These are phyloP conservation scores for Talaromyces rugulosus DNA, from an alignment of 2,329 filamentous ascomycete species.

Conservation along the genomic window DNA sequence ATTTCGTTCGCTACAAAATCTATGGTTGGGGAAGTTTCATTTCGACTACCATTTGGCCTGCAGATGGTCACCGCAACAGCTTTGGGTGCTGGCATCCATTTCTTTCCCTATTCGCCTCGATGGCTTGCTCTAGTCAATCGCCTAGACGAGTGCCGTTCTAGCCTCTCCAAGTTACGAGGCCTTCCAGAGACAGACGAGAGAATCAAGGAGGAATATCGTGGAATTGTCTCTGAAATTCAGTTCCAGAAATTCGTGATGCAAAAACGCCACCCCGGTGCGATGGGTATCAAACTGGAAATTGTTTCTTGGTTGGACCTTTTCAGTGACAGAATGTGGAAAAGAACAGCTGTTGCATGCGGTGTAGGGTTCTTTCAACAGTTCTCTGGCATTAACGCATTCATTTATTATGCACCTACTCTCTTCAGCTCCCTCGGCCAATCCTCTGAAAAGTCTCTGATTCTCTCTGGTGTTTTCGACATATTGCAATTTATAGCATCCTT, in stretches of 20 bases:
- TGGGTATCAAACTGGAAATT: not conserved
- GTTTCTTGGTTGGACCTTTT: not conserved
- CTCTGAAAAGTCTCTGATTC: not conserved
- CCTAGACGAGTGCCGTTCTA: conserved; percentile 35
- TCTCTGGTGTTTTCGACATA: not conserved
- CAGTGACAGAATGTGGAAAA: not conserved
- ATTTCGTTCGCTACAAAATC: not conserved
- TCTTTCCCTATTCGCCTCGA: conserved; percentile 42
- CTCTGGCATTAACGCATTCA: conserved; percentile 42
- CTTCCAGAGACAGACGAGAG: conserved; percentile 40
- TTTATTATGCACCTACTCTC: conserved; percentile 47
- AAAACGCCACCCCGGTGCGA: not conserved
- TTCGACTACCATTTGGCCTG: conserved; percentile 33
- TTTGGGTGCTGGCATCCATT: conserved; percentile 38
- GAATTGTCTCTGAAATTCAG: conserved; percentile 27
- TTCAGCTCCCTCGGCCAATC: not conserved
- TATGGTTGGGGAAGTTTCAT: not conserved
- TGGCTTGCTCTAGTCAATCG: conserved; percentile 37
- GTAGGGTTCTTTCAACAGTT: not conserved
- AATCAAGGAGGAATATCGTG: conserved; percentile 43
- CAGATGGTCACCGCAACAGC: conserved; percentile 40
- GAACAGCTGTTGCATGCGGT: not conserved
- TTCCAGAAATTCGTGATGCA: conserved; percentile 3
- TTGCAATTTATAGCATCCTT: not conserved
- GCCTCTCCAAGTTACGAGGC: conserved; percentile 37